These are phyloP conservation scores for Hanseniaspora clermontiae DNA, from an alignment of 805 yeast genomes.

Conservation along the genomic window DNA sequence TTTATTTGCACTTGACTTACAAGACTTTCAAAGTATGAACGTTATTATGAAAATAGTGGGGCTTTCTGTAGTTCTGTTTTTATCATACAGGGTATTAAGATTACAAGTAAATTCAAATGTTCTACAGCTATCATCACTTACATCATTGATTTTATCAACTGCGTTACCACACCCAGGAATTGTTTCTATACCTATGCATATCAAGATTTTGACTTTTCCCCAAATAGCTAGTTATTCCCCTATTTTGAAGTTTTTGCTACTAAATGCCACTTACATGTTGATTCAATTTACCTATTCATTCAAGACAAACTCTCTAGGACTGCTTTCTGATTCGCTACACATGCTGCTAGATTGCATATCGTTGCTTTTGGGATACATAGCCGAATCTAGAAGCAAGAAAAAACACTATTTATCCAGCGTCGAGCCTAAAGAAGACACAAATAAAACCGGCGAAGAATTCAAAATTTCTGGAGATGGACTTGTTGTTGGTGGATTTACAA, in stretches of 20 bases:
- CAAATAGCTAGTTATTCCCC: conserved; percentile 24
- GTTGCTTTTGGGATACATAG: conserved; percentile 74
- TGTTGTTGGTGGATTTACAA: conserved; percentile 76
- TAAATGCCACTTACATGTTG: conserved; percentile 88
- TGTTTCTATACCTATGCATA: conserved; percentile 6
- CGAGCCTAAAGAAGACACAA: background rate
- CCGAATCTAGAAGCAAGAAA: conserved; percentile 52
- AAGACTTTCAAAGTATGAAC: background rate
- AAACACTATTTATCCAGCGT: background rate
- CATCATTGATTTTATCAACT: conserved; percentile 8
- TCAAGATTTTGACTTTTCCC: conserved; percentile 11
- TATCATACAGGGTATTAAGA: background rate
- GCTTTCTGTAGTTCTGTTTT: background rate
- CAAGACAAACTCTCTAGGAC: conserved; percentile 81
- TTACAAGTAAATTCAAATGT: background rate
- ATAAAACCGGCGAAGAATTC: conserved; percentile 76
- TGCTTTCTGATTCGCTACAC: conserved; percentile 85
- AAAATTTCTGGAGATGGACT: conserved; percentile 58
- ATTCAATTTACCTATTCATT: conserved; percentile 85
- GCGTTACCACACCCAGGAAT: conserved; percentile 7
- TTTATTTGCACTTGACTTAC: background rate
- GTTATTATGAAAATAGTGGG: background rate
- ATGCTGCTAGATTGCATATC: conserved; percentile 95
- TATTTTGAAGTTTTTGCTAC: conserved; percentile 70
- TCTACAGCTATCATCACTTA: conserved; percentile 1